phyloP scores from a whole-genome alignment of 2,329 filamentous ascomycete species.

The Rutstroemia sp. region DNA sequence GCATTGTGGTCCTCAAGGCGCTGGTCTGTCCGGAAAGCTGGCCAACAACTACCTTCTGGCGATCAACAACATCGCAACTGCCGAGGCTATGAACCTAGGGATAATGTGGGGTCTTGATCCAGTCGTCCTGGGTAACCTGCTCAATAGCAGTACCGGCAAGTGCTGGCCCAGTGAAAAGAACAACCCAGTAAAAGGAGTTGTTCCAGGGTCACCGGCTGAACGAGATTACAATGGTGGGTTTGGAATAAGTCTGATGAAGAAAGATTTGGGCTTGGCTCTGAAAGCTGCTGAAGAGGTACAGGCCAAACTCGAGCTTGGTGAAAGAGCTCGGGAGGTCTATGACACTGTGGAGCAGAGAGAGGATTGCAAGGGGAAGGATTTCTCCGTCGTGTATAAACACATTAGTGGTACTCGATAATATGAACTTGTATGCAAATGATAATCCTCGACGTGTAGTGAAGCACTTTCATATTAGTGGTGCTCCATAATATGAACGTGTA shows the following conservation, averaged over 20 bases:
- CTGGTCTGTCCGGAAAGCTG: slow-evolving; percentile 84
- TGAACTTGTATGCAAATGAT: background rate
- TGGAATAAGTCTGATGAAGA: slow-evolving; percentile 70
- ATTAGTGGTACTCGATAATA: slow-evolving; percentile 34
- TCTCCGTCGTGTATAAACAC: slow-evolving; percentile 75
- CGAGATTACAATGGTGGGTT: slow-evolving; percentile 74
- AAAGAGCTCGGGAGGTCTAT: slow-evolving; percentile 59
- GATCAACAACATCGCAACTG: slow-evolving; percentile 71
- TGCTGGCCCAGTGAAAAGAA: slow-evolving; percentile 97
- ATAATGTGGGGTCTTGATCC: slow-evolving; percentile 48
- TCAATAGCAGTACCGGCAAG: slow-evolving; percentile 88
- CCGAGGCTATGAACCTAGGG: slow-evolving; percentile 52
- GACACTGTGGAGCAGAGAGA: slow-evolving; percentile 55
- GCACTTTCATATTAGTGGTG: slow-evolving; percentile 43
- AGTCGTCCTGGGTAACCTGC: slow-evolving; percentile 66
- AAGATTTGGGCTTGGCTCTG: slow-evolving; percentile 68
- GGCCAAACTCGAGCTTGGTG: slow-evolving; percentile 57
- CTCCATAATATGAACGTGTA: background rate
- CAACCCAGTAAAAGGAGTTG: slow-evolving; percentile 84
- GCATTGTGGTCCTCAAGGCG: slow-evolving; percentile 77
- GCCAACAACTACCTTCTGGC: slow-evolving; percentile 97
- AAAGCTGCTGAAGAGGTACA: slow-evolving; percentile 62
- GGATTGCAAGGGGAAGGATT: slow-evolving; percentile 62
- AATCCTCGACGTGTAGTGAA: background rate
- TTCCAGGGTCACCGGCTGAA: slow-evolving; percentile 66